Evolutionary conservation across 345 rosid genomes (phyloP).

Genomic region (Nephelium lappaceum): DNA sequence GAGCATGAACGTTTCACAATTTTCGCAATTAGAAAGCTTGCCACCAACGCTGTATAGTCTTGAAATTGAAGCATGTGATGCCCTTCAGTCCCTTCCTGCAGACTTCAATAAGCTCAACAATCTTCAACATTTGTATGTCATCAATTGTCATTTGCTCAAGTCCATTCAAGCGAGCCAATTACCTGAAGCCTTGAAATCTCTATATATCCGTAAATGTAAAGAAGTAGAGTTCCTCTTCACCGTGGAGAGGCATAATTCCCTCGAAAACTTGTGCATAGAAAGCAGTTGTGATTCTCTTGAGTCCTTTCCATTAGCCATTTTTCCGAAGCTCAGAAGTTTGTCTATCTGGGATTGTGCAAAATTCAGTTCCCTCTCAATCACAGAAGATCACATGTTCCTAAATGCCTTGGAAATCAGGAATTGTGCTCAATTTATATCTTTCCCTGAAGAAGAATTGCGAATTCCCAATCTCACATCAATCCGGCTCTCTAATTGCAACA

Average conservation of each 20-base stretch:
- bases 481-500: conserved; percentile 20
- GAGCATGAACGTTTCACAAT: conserved; percentile 29
- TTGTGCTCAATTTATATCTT: conserved; percentile 29
- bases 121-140: conserved; percentile 31
- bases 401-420: conserved; percentile 25
- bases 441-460: conserved; percentile 37
- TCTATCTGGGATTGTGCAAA: conserved; percentile 20
- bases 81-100: conserved; percentile 22
- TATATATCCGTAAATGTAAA: conserved; percentile 35
- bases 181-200: conserved; percentile 29
- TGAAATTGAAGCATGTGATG: conserved; percentile 33
- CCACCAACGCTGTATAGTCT: conserved; percentile 31
- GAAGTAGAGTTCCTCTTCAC: conserved; percentile 28
- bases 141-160: conserved; percentile 26
- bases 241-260: conserved; percentile 24
- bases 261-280: conserved; percentile 32
- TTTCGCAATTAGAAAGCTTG: conserved; percentile 33
- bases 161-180: conserved; percentile 23
- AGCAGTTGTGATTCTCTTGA: conserved; percentile 34
- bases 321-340: conserved; percentile 35
- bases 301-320: conserved; percentile 26
- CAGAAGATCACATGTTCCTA: neutral
- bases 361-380: neutral
- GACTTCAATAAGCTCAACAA: conserved; percentile 15
- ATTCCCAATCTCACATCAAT: conserved; percentile 35